Base-by-base conservation (phyloP, 352 stramenopile genomes). In the Phytophthora agathidicida region DNA sequence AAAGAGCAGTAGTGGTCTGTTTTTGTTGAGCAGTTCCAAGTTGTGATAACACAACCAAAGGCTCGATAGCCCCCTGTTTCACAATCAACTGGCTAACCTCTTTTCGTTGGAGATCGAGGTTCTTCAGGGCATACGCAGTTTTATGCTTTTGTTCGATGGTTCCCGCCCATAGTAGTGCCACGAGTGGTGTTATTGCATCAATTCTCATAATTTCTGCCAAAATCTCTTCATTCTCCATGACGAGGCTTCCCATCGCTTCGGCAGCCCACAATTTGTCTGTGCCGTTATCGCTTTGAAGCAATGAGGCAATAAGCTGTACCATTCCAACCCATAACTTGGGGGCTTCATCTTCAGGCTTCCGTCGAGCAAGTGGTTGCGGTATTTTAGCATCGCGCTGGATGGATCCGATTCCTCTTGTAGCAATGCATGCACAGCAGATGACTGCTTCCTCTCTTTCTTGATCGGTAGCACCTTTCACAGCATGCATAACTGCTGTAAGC, bases 371-470 rank as follows among this genome's bases (percentile, higher is more conserved):
- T 14, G 42, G 17, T 7, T 41, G 32, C 23, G 49, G 24, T 3
- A 27, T n/a, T 19, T 24, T 28, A 22, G 33, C 44, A 19, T 30
- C 28, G 3, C 19, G 23, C 11, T 50, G 28, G 7, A 35, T 16
- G 14, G 28, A 20, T 26, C 19, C 39, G 39, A 23, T 44, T 14
- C 45, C 33, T 38, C 26, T 22, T 16, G 26, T 27, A n/a, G 28
- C 33, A 17, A 56, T 38, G 17, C 54, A 35, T 4, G 31, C 55
- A 37, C 27, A 39, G 8, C 27, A 16, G 24, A 42, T 11, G 3
- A 8, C 36, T 20, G 53, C 42, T 5, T 42, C 19, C n/a, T 39
- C 42, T 24, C 50, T 55, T n/a, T 56, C 42, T 4, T 42, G 20
- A 17, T 56, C 35, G 17, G 17, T 49, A 6, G 43, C 54, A n/a